Evolutionary conservation across 2,329 filamentous ascomycete species (phyloP).

Genomic region (Diaporthe nobilis): DNA sequence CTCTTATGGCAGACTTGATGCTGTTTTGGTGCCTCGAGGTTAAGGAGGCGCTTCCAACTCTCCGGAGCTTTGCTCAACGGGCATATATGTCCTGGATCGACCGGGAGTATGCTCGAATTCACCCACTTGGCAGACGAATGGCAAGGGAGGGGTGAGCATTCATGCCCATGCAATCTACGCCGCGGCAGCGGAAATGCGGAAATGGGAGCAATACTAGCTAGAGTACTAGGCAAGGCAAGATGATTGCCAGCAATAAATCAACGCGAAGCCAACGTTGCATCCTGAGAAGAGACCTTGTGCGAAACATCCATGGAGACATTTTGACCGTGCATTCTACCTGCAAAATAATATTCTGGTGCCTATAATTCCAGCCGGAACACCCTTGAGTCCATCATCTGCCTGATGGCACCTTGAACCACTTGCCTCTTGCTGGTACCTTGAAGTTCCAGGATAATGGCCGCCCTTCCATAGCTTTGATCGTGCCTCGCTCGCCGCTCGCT

Average conservation of each 20-base stretch:
- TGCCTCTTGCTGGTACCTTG: not conserved
- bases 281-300: not conserved
- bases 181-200: not conserved
- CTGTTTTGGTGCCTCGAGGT: not conserved
- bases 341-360: not conserved
- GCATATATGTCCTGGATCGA: not conserved
- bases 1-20: not conserved
- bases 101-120: not conserved
- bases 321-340: conserved; percentile 8
- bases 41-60: not conserved
- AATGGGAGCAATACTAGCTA: not conserved
- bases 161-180: not conserved
- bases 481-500: not conserved
- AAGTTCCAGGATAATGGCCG: not conserved
- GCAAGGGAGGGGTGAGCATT: not conserved
- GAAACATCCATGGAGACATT: not conserved
- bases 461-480: not conserved
- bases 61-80: no score
- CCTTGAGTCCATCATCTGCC: no score
- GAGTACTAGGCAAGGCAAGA: not conserved
- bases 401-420: not conserved
- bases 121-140: not conserved
- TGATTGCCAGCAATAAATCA: conserved; percentile 7
- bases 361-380: not conserved
- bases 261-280: not conserved